Percentiles rank a stretch among this genome's conserved stretches.
These are phyloP conservation scores for Eucalyptus erythrocorys DNA, from an alignment of 345 rosid genomes.

Conservation along the genomic window DNA sequence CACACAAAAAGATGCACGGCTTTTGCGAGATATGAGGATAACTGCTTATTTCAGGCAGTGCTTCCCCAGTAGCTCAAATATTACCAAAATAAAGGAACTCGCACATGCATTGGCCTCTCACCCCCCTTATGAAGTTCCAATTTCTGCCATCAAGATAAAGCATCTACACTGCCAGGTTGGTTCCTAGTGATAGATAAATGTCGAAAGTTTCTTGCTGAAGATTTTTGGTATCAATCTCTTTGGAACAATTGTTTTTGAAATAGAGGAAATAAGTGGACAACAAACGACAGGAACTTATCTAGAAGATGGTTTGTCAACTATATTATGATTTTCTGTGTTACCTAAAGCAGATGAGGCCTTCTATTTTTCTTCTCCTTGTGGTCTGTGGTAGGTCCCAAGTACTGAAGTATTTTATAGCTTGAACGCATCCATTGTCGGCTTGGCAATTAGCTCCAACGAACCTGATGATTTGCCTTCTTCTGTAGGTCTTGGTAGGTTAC, in stretches of 20 bases:
- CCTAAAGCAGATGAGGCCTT: neutral
- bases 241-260: neutral
- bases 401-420: conserved; percentile 66
- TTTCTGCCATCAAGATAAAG: conserved; percentile 54
- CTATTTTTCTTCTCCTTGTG: neutral
- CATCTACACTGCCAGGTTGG: conserved; percentile 86
- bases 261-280: neutral
- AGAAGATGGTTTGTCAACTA: neutral
- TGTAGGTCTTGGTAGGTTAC: conserved; percentile 79
- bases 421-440: conserved; percentile 83
- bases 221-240: neutral
- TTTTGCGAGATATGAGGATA: conserved; percentile 64
- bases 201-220: neutral
- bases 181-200: neutral
- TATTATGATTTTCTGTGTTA: neutral
- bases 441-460: conserved; percentile 57
- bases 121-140: conserved; percentile 82
- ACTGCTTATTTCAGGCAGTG: conserved; percentile 88
- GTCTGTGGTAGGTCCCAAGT: conserved; percentile 40
- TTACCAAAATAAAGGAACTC: conserved; percentile 69
- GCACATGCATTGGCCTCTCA: conserved; percentile 74
- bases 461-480: conserved; percentile 53
- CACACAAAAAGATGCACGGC: conserved; percentile 52
- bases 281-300: neutral
- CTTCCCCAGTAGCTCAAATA: conserved; percentile 43